A percentile compares a stretch with the other conserved stretches of the same genome.
These are phyloP conservation scores for Cucurbita argyrosperma DNA, from an alignment of 306 rosid genomes.

Conservation along the genomic window DNA sequence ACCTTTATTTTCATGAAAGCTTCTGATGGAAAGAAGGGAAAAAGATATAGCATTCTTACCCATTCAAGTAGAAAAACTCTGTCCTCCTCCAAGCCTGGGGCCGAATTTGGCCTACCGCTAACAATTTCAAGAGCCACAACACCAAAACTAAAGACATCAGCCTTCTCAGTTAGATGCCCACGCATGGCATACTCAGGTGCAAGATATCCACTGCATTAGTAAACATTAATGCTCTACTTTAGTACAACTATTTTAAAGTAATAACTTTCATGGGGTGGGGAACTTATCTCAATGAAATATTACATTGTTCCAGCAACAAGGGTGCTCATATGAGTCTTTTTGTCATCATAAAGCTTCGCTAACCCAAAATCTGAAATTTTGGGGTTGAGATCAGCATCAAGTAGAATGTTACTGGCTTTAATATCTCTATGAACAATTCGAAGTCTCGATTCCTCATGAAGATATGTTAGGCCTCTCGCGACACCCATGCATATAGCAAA, in stretches of 20 bases:
- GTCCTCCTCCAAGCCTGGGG: conserved; percentile 33
- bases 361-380: conserved; percentile 28
- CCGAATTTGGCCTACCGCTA: conserved; percentile 56
- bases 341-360: conserved; percentile 23
- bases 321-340: conserved; percentile 24
- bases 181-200: conserved; percentile 83
- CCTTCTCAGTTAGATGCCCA: conserved; percentile 74
- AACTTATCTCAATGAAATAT: not conserved
- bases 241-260: not conserved
- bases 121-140: conserved; percentile 63
- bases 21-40: not conserved
- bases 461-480: conserved; percentile 22
- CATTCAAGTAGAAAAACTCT: conserved; percentile 55
- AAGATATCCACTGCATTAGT: conserved; percentile 54
- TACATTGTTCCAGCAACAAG: conserved; percentile 27
- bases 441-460: conserved; percentile 22
- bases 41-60: conserved; percentile 21
- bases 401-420: conserved; percentile 27
- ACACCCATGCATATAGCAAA: conserved; percentile 17
- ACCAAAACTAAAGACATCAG: conserved; percentile 70
- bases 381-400: conserved; percentile 7
- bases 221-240: not conserved
- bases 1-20: not conserved
- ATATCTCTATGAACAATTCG: conserved; percentile 26
- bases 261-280: not conserved